A percentile compares a stretch with the other conserved stretches of the same genome.
Evolutionary conservation across 1,284 basidiomycete species (phyloP).

Genomic region (Exobasidium rhododendri): DNA sequence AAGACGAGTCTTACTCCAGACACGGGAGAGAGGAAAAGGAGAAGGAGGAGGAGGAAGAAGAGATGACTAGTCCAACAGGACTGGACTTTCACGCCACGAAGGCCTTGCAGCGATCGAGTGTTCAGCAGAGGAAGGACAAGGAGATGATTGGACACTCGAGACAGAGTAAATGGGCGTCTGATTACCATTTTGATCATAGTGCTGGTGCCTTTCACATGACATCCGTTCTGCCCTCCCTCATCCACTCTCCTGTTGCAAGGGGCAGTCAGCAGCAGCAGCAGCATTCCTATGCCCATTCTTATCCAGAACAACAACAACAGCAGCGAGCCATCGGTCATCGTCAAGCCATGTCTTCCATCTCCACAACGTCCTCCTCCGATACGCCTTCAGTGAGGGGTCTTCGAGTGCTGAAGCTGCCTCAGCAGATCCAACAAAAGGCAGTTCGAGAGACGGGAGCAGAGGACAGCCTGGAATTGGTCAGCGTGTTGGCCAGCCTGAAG

Average conservation of each 20-base stretch:
- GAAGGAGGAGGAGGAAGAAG: not conserved
- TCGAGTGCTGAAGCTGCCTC: not conserved
- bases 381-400: not conserved
- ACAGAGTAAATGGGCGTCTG: not conserved
- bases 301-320: not conserved
- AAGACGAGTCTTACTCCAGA: too few relatives aligned
- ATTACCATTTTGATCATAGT: not conserved
- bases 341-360: not conserved
- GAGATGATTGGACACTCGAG: not conserved
- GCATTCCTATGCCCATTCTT: too few relatives aligned
- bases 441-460: constrained; percentile 1
- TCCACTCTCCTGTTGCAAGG: not conserved
- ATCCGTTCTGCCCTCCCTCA: not conserved
- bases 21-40: not conserved
- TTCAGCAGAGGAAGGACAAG: not conserved
- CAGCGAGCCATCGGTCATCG: not conserved
- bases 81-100: constrained; percentile 16
- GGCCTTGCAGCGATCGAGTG: not conserved
- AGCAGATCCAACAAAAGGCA: not conserved
- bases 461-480: not conserved
- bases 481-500: not conserved
- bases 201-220: not conserved
- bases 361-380: not conserved
- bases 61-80: constrained; percentile 19
- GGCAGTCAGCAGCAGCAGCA: not conserved